Evolutionary conservation across 768 basidiomycete species (phyloP).

Genomic region (Obba rivulosa): DNA sequence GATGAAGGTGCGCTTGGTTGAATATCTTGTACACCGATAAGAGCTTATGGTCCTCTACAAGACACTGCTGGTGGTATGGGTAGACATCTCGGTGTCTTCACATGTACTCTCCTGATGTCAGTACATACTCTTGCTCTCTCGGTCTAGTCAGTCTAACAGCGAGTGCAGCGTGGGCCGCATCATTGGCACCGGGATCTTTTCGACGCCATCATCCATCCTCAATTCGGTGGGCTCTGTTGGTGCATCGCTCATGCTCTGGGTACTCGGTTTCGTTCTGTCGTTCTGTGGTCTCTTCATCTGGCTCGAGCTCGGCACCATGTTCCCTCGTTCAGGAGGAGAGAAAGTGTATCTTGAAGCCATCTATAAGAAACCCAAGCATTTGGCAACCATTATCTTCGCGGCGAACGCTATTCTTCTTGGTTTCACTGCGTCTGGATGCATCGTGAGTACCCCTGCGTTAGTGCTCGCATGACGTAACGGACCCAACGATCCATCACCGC

Average conservation of each 20-base stretch:
- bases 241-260: constrained; percentile 59
- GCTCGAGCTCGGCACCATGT: constrained; percentile 63
- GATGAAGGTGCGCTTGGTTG: constrained; percentile 34
- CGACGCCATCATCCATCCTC: constrained; percentile 56
- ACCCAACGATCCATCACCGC: too few relatives aligned
- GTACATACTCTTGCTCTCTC: constrained; percentile 28
- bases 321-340: constrained; percentile 56
- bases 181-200: constrained; percentile 64
- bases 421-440: constrained; percentile 30
- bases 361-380: constrained; percentile 32
- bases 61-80: constrained; percentile 53
- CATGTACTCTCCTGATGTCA: constrained; percentile 51
- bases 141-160: constrained; percentile 4
- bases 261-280: constrained; percentile 53
- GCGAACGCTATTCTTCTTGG: constrained; percentile 29
- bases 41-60: constrained; percentile 11
- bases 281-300: constrained; percentile 58
- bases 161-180: constrained; percentile 42
- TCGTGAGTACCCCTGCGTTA: constrained; percentile 15
- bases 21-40: too few relatives aligned
- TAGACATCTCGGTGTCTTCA: constrained; percentile 50
- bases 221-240: constrained; percentile 52
- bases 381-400: constrained; percentile 30
- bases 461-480: too few relatives aligned
- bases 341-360: constrained; percentile 59